Evolutionary conservation across 495 filamentous ascomycete genomes (phyloP), one percentile per base, ranked within the genome.

Genomic region (Hyaloscypha finlandica): DNA sequence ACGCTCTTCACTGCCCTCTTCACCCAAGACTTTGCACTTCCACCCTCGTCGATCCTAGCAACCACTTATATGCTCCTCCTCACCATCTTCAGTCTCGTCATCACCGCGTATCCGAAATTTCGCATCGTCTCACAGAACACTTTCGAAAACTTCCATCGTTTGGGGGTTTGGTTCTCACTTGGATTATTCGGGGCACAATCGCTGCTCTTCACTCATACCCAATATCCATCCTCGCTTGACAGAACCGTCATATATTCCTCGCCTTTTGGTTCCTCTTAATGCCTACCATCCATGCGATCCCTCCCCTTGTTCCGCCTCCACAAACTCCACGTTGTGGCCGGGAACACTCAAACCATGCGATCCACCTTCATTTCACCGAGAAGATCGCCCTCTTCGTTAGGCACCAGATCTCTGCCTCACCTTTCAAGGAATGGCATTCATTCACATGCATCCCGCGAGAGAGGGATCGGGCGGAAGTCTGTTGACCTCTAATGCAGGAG

Each of bases 361-460:
- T 89, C 48, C 84, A 88, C n/a, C 81, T 93, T 42, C 87, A 90
- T 76, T 89, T 92, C 76, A 79, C 82, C 72, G 86, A 90, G 65
- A 80, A 83, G 59, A 80, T 82, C 75, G 84, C 79, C 80, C 88
- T 80, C 71, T 77, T 86, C 70, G 76, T 80, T 31, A 81, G 79
- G 66, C 77, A 87, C 52, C 81, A 85, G 3, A 75, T 84, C 61
- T 86, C 85, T 37, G 77, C 84, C 61, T 80, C 79, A 19, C 88
- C 88, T 0, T 77, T 95, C 61, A 84, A 80, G 14, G 92, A 96
- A 80, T 92, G 89, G 84, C 92, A 96, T 77, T 84, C 88, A 8
- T 96, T 96, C 69, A 92, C 91, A 22, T 89, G 88, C 29, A 91
- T 95, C 86, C 88, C 39, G 79, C 81, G 66, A 78, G 74, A 53